phyloP scores from a whole-genome alignment of 2,329 filamentous ascomycete genomes.

The Penicillium capsulatum region DNA sequence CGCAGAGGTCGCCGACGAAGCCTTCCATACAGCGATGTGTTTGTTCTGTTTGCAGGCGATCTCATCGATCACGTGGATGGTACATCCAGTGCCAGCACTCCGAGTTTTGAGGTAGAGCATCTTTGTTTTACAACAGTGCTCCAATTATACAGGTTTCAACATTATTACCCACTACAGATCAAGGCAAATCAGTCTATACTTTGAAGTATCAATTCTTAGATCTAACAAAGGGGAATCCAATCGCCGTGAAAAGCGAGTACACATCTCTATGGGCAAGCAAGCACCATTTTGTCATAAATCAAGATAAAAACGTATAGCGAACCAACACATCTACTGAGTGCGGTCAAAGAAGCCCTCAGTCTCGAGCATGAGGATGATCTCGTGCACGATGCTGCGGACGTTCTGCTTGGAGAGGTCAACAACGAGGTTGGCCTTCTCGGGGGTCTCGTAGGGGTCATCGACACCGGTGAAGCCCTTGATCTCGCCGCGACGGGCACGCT shows the following conservation, averaged over 20 bases:
- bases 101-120: too few species aligned
- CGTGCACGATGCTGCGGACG: slow-evolving; percentile 89
- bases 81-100: not conserved
- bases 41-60: slow-evolving; percentile 22
- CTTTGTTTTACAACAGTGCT: too few species aligned
- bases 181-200: too few species aligned
- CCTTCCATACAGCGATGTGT: not conserved
- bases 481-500: slow-evolving; percentile 75
- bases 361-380: slow-evolving; percentile 92
- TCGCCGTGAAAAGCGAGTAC: slow-evolving; percentile 20
- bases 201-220: slow-evolving; percentile 1
- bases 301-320: not conserved
- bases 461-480: slow-evolving; percentile 99
- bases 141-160: too few species aligned
- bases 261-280: slow-evolving; percentile 15
- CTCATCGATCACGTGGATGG: not conserved
- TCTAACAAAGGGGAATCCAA: slow-evolving; percentile 26
- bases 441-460: slow-evolving; percentile 91
- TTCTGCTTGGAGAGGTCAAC: slow-evolving; percentile 83
- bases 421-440: slow-evolving; percentile 72
- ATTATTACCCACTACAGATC: too few species aligned
- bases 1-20: not conserved
- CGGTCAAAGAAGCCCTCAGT: slow-evolving; percentile 79
- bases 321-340: slow-evolving; percentile 26
- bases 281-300: not conserved